Evolutionary conservation across 352 stramenopile genomes (phyloP), one percentile per base, ranked within the genome.

Genomic region (Pythium apleroticum): DNA sequence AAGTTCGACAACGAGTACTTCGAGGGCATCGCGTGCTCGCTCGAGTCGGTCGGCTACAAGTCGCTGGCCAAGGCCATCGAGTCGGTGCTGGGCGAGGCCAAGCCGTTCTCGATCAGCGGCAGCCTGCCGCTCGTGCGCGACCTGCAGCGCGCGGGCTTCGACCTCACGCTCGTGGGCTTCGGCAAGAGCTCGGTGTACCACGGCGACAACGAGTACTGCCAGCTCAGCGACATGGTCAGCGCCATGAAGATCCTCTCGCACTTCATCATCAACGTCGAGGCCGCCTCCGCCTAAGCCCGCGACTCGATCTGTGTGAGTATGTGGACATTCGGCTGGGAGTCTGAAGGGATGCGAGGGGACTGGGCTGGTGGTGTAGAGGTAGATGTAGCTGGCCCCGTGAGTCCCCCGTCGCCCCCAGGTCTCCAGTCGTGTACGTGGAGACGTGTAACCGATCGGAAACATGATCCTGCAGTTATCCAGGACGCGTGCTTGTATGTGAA

Each of bases 171-270:
- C 24, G 75, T 89, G 20, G 83, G 83, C 48, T 95, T 92, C 56
- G 84, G 84, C 57, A 88, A 89, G 71, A 92, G 79, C 63, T 77
- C 84, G 0, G 83, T 92, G 27, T 97, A 98, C 68, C 92, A 97
- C 74, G 92, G 88, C 15, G 91, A 98, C 73, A 97, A 98, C 69
- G 92, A 98, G 71, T 97, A 88, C 74, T 97, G 89, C 57, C 75
- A 66, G 52, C 71, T 97, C 41, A 93, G 71, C 58, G 87, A 96
- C 59, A 97, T 97, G 81, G 76, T 82, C 59, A 75, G 96, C 57
- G 91, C 89, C 14, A 69, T 92, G 24, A 86, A 91, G 75, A 96
- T 98, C 63, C 78, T 97, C 15, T 77, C 89, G 28, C 77, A 72
- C 41, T 93, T 89, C 37, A 88, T 97, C 67, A 71, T 77, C 60